Evolutionary conservation across 169 alveolate species (phyloP).

Genomic region (Cyclospora cayetanensis): DNA sequence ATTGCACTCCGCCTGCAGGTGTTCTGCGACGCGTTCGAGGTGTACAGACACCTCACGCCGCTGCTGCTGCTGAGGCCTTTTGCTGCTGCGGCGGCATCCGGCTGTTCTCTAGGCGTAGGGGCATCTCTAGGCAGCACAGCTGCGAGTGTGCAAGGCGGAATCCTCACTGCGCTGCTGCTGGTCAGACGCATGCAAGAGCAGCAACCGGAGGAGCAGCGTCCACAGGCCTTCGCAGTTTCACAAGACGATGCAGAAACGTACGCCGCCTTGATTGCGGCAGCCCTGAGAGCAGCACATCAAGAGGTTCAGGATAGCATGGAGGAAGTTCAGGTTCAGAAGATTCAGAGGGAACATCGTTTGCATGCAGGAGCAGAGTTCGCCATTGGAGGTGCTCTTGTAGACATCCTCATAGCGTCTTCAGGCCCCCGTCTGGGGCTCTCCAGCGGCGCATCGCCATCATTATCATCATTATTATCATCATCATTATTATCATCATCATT

Average conservation of each 20-base stretch:
- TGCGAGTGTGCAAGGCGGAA: slow-evolving; percentile 1
- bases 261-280: neutral
- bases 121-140: slow-evolving; percentile 48
- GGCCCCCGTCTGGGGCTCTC: too few relatives aligned
- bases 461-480: neutral
- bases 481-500: neutral
- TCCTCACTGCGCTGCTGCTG: neutral
- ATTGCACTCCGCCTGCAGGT: slow-evolving; percentile 20
- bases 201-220: neutral
- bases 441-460: too few relatives aligned
- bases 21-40: slow-evolving; percentile 24
- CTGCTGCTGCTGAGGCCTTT: slow-evolving; percentile 25
- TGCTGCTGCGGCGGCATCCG: slow-evolving; percentile 28
- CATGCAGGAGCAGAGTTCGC: too few relatives aligned
- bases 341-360: neutral
- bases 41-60: slow-evolving; percentile 37
- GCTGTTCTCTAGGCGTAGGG: slow-evolving; percentile 16
- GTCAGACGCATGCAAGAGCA: slow-evolving; percentile 29
- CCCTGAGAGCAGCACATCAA: neutral
- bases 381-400: neutral
- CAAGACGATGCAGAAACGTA: neutral
- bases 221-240: neutral
- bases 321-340: neutral
- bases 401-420: neutral
- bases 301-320: neutral